phyloP scores from a whole-genome alignment of 148 eudicot species.

The Spergularia bocconei region DNA sequence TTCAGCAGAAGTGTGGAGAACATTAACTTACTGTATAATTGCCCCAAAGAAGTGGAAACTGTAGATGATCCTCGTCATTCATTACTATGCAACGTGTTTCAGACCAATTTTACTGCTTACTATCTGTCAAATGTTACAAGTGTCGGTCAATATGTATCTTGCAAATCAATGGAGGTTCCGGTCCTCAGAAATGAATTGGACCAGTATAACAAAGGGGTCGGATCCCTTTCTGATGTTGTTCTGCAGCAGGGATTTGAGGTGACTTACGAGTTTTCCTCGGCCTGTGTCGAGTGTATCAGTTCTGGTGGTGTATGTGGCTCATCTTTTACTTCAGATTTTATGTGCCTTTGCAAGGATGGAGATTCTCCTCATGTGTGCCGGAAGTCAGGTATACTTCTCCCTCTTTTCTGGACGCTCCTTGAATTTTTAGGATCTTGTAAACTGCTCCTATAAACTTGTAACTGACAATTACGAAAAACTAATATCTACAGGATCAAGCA shows the following conservation, averaged over 20 bases:
- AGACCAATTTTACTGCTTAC: not conserved
- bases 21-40: not conserved
- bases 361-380: not conserved
- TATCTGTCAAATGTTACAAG: not conserved
- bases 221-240: not conserved
- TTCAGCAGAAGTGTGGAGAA: slow-evolving; percentile 2
- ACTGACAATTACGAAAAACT: not conserved
- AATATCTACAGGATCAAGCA: not conserved
- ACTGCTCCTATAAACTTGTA: not conserved
- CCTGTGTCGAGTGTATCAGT: not conserved
- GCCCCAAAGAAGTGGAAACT: not conserved
- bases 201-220: not conserved
- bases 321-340: not conserved
- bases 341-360: slow-evolving; percentile 1
- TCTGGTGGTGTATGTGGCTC: slow-evolving; percentile 18
- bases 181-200: not conserved
- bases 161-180: not conserved
- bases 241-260: slow-evolving; percentile 10
- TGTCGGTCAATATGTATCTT: not conserved
- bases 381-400: not conserved
- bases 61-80: not conserved
- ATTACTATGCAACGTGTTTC: not conserved
- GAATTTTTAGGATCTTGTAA: not conserved
- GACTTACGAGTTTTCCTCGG: not conserved
- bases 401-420: not conserved